Conservation (phyloP, 495 filamentous ascomycete species). For the Schizothecium vesticola region DNA sequence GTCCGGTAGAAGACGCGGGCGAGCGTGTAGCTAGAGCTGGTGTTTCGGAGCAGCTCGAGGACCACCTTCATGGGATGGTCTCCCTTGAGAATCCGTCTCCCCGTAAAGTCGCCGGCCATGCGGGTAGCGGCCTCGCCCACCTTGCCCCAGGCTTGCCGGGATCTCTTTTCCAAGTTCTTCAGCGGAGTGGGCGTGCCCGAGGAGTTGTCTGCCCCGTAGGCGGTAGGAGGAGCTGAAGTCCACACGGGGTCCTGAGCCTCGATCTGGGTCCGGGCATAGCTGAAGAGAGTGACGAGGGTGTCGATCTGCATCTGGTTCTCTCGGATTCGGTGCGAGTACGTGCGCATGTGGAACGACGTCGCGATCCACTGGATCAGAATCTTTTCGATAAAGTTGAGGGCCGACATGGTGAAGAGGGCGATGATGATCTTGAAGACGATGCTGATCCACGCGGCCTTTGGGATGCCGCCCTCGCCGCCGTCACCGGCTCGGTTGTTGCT, state of each 20-base stretch:
- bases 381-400: conserved; percentile 85
- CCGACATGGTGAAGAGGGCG: conserved; percentile 69
- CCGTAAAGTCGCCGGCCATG: conserved; percentile 93
- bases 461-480: conserved; percentile 42
- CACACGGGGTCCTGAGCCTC: conserved; percentile 63
- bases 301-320: conserved; percentile 69
- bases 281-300: conserved; percentile 60
- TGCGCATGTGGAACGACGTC: conserved; percentile 84
- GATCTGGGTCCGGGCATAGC: conserved; percentile 70
- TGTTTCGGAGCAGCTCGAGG: conserved; percentile 68
- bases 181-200: conserved; percentile 69
- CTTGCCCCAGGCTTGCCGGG: conserved; percentile 66
- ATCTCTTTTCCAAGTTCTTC: conserved; percentile 61
- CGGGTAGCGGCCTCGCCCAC: conserved; percentile 85
- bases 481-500: conserved; percentile 61
- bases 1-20: conserved; percentile 91
- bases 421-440: conserved; percentile 85
- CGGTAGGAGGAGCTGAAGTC: conserved; percentile 23
- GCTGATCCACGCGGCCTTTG: conserved; percentile 61
- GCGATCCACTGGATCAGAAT: conserved; percentile 94
- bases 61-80: conserved; percentile 81
- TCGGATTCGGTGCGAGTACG: conserved; percentile 87
- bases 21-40: conserved; percentile 73
- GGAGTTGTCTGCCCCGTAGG: conserved; percentile 29
- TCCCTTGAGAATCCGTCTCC: conserved; percentile 64